Percentiles rank a stretch among this genome's conserved stretches.
These are phyloP conservation scores for Rosa persica DNA, from an alignment of 306 rosid species.

Conservation along the genomic window DNA sequence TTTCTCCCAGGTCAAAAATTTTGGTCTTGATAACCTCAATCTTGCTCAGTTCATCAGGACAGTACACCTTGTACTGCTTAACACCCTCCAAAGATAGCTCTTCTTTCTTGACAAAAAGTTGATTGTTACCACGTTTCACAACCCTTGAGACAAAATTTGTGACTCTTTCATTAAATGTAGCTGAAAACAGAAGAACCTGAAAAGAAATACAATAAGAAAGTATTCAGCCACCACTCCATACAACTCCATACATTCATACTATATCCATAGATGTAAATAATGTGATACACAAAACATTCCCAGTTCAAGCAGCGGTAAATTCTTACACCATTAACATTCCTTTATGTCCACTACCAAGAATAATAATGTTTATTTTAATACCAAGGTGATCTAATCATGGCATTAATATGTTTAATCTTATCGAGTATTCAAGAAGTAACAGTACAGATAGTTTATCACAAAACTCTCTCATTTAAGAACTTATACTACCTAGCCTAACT, in stretches of 20 bases:
- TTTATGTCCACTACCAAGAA: constrained; percentile 1
- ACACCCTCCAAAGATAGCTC: constrained; percentile 75
- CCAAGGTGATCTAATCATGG: not conserved
- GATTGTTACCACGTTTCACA: constrained; percentile 63
- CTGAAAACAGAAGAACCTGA: constrained; percentile 91
- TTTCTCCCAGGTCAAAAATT: constrained; percentile 80
- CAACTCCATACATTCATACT: not conserved
- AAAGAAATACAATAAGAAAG: not conserved
- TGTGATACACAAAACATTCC: not conserved
- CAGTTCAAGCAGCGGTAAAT: not conserved
- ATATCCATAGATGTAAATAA: not conserved
- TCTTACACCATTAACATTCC: not conserved
- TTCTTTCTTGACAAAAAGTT: constrained; percentile 84
- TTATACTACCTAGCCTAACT: not conserved
- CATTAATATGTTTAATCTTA: not conserved
- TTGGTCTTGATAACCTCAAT: constrained; percentile 57
- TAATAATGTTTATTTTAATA: not conserved
- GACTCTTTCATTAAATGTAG: constrained; percentile 83
- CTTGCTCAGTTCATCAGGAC: constrained; percentile 65
- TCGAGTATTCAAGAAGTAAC: not conserved
- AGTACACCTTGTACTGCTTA: constrained; percentile 78
- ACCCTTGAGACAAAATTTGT: constrained; percentile 63
- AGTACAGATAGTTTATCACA: not conserved
- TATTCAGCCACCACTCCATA: not conserved
- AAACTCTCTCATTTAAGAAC: not conserved